Base-by-base conservation (phyloP, 1,284 basidiomycete genomes). In the Ustilago hordei region DNA sequence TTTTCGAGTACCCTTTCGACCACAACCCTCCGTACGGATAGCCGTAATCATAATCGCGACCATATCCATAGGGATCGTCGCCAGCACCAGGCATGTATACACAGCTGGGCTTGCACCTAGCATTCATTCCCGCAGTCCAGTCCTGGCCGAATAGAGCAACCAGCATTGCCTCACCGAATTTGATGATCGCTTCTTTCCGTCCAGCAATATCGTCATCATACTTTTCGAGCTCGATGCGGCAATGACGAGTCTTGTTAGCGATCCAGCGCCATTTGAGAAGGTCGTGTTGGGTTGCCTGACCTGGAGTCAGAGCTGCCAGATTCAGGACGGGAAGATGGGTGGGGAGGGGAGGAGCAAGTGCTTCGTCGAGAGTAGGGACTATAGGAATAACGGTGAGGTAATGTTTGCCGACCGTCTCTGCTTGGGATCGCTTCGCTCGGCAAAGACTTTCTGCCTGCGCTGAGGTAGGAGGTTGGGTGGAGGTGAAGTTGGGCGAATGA, bases 141-240 rank as follows among this genome's bases (percentile, higher is more conserved):
- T 67, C 19, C 3, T 50, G 28, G 6, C 70, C 70, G 17, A 60
- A 50, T 4, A 60, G 3, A 2, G 61, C 13, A 7, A n/a, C 17
- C 19, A 53, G 13, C 8, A 64, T 11, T 4, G 15, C 5, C 3
- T 67, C 64, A 39, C 70, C 70, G 19, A 67, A 73, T 15, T 38
- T 34, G 48, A 57, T 45, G 4, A 67, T 60, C 11, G 70, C 70
- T 34, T 73, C 61, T 11, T 60, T 57, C 13, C 70, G 39, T 0
- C 70, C 70, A 0, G 32, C 48, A 12, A 68, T 53, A 34, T 73
- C 64, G 34, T 67, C 43, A 34, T 73, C 70, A 47, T 60, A 68
- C 48, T 60, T 38, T 5, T 35, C n/a, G 17, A 73, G 57, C 58
- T 67, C 64, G 28, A 50, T 7, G 38, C 70, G 70, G 17, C 67